These are phyloP conservation scores for Tricholoma terreum DNA, from an alignment of 768 basidiomycete species.

Conservation along the genomic window DNA sequence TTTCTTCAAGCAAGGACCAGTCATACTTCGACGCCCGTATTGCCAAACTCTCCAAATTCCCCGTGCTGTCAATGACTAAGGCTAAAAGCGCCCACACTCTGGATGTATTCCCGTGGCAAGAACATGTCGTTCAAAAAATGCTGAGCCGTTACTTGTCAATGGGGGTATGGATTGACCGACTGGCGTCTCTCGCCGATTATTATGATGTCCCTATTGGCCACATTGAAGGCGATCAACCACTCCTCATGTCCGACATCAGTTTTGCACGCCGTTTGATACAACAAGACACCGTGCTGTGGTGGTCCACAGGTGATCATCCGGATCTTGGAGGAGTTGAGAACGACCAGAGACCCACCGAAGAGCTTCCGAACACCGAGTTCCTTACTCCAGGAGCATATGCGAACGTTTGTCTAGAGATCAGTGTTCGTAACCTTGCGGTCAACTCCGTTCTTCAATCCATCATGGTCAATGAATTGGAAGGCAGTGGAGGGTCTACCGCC, in stretches of 20 bases:
- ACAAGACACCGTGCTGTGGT: slow-evolving; percentile 95
- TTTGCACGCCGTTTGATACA: slow-evolving; percentile 84
- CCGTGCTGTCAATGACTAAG: slow-evolving; percentile 84
- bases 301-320: slow-evolving; percentile 86
- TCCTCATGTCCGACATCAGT: slow-evolving; percentile 85
- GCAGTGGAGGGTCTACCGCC: slow-evolving; percentile 88
- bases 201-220: slow-evolving; percentile 94
- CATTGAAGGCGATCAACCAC: slow-evolving; percentile 83
- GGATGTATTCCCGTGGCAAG: slow-evolving; percentile 88
- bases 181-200: slow-evolving; percentile 79
- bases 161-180: slow-evolving; percentile 76
- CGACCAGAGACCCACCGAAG: slow-evolving; percentile 73
- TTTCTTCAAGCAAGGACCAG: slow-evolving; percentile 85
- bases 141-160: slow-evolving; percentile 75
- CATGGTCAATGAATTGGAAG: slow-evolving; percentile 95
- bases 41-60: slow-evolving; percentile 77
- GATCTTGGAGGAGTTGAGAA: slow-evolving; percentile 94
- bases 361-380: slow-evolving; percentile 83
- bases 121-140: slow-evolving; percentile 79
- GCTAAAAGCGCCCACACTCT: slow-evolving; percentile 69
- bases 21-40: slow-evolving; percentile 75
- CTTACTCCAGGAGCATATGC: slow-evolving; percentile 81
- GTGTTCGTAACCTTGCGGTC: slow-evolving; percentile 88
- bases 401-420: slow-evolving; percentile 89
- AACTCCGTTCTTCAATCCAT: slow-evolving; percentile 93